Conservation (phyloP, 345 rosid genomes). For the Carallia pectinifolia region DNA sequence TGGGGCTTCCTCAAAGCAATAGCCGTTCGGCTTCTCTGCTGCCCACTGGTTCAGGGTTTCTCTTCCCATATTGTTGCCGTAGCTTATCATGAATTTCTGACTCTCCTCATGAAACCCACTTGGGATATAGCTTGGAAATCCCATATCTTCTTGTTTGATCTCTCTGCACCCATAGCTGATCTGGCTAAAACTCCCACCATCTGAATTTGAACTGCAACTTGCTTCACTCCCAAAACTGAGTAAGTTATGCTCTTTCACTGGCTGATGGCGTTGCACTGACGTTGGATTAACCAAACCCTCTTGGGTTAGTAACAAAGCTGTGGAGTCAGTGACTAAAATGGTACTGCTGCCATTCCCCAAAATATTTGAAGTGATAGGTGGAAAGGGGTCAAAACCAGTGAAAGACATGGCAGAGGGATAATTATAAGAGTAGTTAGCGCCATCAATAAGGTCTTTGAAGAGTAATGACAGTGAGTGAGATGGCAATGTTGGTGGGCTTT, state of each 20-base stretch:
- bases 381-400: slow-evolving; percentile 31
- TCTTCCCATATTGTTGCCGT: slow-evolving; percentile 16
- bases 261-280: slow-evolving; percentile 32
- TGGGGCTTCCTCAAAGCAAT: slow-evolving; percentile 34
- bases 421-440: slow-evolving; percentile 6
- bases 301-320: neutral
- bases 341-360: slow-evolving; percentile 16
- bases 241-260: slow-evolving; percentile 38
- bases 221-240: slow-evolving; percentile 58
- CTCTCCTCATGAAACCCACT: slow-evolving; percentile 33
- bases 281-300: slow-evolving; percentile 23
- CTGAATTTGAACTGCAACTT: slow-evolving; percentile 59
- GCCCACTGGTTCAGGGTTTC: slow-evolving; percentile 32
- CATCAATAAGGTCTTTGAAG: slow-evolving; percentile 20
- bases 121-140: slow-evolving; percentile 29
- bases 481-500: slow-evolving; percentile 19
- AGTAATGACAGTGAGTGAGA: slow-evolving; percentile 24
- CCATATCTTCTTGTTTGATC: slow-evolving; percentile 57
- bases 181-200: slow-evolving; percentile 53
- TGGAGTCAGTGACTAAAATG: slow-evolving; percentile 8
- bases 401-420: slow-evolving; percentile 19
- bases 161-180: slow-evolving; percentile 38
- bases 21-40: slow-evolving; percentile 36
- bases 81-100: slow-evolving; percentile 35
- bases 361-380: slow-evolving; percentile 17